Conservation (phyloP, 495 filamentous ascomycete species). For the Aeminium ludgeri region DNA sequence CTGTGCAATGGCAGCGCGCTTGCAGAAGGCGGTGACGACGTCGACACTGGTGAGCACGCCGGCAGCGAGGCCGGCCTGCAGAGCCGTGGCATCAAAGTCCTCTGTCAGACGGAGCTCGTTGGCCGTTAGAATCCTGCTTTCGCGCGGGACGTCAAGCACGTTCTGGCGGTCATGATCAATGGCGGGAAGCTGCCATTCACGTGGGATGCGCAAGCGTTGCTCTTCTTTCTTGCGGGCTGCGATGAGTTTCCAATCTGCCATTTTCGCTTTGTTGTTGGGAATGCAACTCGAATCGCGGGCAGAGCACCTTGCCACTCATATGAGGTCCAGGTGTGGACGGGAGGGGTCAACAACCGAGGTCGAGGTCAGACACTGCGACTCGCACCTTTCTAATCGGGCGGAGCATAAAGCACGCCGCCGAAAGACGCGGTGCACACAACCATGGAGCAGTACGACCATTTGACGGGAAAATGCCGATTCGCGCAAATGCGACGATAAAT, state of each 20-base stretch:
- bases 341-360: no score
- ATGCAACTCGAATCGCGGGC: no score
- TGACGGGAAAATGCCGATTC: no score
- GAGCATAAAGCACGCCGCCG: no score
- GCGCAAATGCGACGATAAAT: no score
- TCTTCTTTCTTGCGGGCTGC: constrained; percentile 24
- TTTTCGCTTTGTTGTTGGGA: no score
- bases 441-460: no score
- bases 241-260: constrained; percentile 22
- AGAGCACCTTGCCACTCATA: no score
- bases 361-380: no score
- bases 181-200: constrained; percentile 19
- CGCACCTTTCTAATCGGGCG: no score
- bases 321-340: no score
- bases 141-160: constrained; percentile 21
- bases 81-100: constrained; percentile 33
- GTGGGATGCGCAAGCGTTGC: constrained; percentile 21
- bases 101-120: constrained; percentile 45
- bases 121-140: constrained; percentile 29
- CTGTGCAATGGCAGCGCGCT: constrained; percentile 31
- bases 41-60: constrained; percentile 35
- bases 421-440: no score
- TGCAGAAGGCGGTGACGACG: constrained; percentile 43
- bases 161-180: constrained; percentile 7
- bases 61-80: constrained; percentile 32